These are phyloP conservation scores for Populus tremula DNA, from an alignment of 345 rosid genomes.

Conservation along the genomic window DNA sequence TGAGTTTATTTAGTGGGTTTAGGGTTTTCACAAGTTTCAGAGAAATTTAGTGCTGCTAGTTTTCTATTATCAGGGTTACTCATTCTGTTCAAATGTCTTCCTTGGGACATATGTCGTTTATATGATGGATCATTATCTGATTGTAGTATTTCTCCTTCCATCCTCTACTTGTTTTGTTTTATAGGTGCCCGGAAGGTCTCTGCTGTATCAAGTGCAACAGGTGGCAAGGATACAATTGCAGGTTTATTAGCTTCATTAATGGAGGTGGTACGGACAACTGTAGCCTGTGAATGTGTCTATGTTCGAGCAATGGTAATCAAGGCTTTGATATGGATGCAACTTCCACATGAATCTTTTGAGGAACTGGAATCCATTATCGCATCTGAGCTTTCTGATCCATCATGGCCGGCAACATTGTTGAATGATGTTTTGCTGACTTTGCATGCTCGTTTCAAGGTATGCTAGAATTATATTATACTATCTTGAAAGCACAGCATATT, in stretches of 20 bases:
- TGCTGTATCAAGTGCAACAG: slow-evolving; percentile 59
- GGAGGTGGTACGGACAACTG: slow-evolving; percentile 99
- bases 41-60: background rate
- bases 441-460: slow-evolving; percentile 99
- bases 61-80: background rate
- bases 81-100: background rate
- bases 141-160: background rate
- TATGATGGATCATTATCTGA: slow-evolving; percentile 3
- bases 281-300: slow-evolving; percentile 98
- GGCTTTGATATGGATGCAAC: slow-evolving; percentile 99
- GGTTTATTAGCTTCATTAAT: slow-evolving; percentile 83
- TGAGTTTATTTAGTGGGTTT: background rate
- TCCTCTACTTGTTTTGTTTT: slow-evolving; percentile 11
- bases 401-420: slow-evolving; percentile 89
- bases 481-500: background rate
- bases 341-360: slow-evolving; percentile 87
- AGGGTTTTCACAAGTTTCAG: background rate
- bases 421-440: slow-evolving; percentile 92
- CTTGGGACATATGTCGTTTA: background rate
- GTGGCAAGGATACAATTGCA: slow-evolving; percentile 85
- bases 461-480: background rate
- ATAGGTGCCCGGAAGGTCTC: slow-evolving; percentile 65
- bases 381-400: slow-evolving; percentile 97
- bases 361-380: slow-evolving; percentile 94
- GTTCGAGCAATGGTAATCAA: slow-evolving; percentile 98